A percentile compares a stretch with the other conserved stretches of the same genome.
Evolutionary conservation across 192 early-diverging fungal genomes (phyloP).

Genomic region (Coemansia sp.): DNA sequence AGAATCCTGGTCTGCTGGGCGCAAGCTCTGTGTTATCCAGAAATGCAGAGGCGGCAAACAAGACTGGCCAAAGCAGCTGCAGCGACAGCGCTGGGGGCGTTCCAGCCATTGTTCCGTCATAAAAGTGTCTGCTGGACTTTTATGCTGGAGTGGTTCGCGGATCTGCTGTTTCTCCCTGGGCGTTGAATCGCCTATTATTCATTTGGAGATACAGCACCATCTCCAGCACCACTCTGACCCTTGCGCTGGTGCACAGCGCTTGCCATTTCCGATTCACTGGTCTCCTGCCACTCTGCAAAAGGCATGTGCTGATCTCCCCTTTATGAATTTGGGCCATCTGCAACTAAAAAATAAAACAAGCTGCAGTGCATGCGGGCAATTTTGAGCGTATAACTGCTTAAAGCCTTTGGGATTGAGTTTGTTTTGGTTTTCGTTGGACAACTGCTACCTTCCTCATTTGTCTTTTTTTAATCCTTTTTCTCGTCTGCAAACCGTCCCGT

Average conservation of each 20-base stretch:
- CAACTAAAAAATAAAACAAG: too few species aligned
- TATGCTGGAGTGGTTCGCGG: background rate
- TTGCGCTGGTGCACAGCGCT: background rate
- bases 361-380: too few species aligned
- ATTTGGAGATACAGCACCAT: too few species aligned
- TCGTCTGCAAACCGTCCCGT: conserved; percentile 2
- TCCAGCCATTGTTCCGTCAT: background rate
- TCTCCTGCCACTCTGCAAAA: too few species aligned
- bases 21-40: background rate
- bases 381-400: too few species aligned
- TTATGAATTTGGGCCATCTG: too few species aligned
- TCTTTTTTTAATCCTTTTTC: background rate
- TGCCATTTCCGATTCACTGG: too few species aligned
- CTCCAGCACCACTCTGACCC: background rate
- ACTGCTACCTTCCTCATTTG: background rate
- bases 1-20: background rate
- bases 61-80: background rate
- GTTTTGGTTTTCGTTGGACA: background rate
- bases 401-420: background rate
- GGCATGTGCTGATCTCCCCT: too few species aligned
- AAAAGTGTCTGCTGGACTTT: background rate
- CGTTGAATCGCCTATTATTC: too few species aligned
- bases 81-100: conserved; percentile 3
- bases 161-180: too few species aligned
- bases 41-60: background rate